Percentiles rank a stretch among this genome's conserved stretches.
phyloP scores from a whole-genome alignment of 257 asterid species.

The Phtheirospermum japonicum region DNA sequence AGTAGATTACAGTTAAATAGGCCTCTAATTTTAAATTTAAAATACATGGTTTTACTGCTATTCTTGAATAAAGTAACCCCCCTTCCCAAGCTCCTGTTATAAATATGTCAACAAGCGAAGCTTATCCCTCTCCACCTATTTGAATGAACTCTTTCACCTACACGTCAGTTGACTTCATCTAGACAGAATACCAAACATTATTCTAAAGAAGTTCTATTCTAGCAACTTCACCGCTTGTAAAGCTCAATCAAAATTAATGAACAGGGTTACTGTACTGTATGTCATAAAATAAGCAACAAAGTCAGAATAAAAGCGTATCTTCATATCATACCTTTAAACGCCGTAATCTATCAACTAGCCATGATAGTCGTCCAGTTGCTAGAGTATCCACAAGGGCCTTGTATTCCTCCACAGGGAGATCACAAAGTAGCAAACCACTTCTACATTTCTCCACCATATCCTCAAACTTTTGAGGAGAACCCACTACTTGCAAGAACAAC shows the following conservation, averaged over 20 bases:
- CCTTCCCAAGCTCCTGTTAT: neutral
- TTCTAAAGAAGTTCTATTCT: neutral
- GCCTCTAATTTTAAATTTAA: constrained; percentile 3
- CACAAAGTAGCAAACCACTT: constrained; percentile 60
- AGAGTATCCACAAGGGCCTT: constrained; percentile 63
- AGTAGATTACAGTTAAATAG: neutral
- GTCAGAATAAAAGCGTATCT: constrained; percentile 6
- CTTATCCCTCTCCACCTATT: neutral
- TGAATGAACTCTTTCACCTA: constrained; percentile 16
- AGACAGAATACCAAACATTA: constrained; percentile 4
- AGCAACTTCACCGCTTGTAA: constrained; percentile 7
- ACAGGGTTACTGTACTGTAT: neutral
- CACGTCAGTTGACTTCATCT: constrained; percentile 3
- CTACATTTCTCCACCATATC: constrained; percentile 66
- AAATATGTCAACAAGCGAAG: constrained; percentile 13
- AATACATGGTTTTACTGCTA: neutral
- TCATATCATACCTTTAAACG: constrained; percentile 72
- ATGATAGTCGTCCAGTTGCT: constrained; percentile 72
- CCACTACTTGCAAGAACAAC: constrained; percentile 80
- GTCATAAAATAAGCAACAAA: constrained; percentile 19
- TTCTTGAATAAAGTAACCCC: constrained; percentile 17
- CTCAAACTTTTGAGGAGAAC: constrained; percentile 67
- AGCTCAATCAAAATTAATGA: constrained; percentile 4
- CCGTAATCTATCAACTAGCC: constrained; percentile 64
- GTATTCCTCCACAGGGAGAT: constrained; percentile 69